Evolutionary conservation across 805 yeast species (phyloP), one percentile per base, ranked within the genome.

Genomic region (Yamadazyma takamatsuzukensis): DNA sequence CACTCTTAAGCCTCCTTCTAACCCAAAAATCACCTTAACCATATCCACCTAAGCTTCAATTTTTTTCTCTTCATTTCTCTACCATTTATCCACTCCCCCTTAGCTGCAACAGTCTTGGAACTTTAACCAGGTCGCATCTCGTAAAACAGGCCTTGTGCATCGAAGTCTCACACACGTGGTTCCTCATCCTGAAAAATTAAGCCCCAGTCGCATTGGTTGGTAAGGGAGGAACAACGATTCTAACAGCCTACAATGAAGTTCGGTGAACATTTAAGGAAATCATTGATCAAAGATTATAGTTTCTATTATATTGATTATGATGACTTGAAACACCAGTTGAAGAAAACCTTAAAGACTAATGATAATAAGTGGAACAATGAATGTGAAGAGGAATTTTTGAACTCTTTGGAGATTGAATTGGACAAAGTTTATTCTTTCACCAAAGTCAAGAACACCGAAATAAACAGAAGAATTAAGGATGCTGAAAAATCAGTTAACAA

Each of bases 401-500:
- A 74, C 29, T 63, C 70, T 27, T 59, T 90, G 40, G 97, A 93
- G 53, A 62, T 72, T 4, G 96, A 93, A 55, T 71, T 90, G 50
- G 97, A 89, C 60, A 93, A 90, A 62, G 95, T 93, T 11, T 90
- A 79, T 64, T 83, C 85, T 21, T 93, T 90, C 66, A 89, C 93
- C 47, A 82, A 79, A 54, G 83, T 90, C 37, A 90, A 90, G 59
- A 80, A 82, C 41, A 78, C 83, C 30, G 97, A 93, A 58, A 83
- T 90, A 33, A 66, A 78, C 39, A 76, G 96, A 47, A 72, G 97
- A 32, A 83, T 93, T 49, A 83, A 82, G 51, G 89, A 85, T 38
- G 76, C 82, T 34, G 95, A 88, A 51, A 70, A 67, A 27, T 76
- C 78, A 41, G 95, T 87, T 19, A 66, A 74, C 41, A 76, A 72